Evolutionary conservation across 2,329 filamentous ascomycete species (phyloP).

Genomic region (Diaporthe ilicicola): DNA sequence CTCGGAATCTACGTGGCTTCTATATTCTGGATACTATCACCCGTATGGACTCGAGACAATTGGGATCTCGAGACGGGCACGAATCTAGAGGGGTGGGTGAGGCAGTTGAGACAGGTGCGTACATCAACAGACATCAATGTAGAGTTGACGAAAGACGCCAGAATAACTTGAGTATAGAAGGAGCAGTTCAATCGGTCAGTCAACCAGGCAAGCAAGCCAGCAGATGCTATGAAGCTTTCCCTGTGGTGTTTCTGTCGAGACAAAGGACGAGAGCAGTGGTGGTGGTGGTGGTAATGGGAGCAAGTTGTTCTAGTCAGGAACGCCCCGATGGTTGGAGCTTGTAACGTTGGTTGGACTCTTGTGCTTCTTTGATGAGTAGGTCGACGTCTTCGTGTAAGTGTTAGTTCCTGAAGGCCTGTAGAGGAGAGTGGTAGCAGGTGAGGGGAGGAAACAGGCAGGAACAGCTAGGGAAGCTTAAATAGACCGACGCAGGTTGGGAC

Average conservation of each 20-base stretch:
- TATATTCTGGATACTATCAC: slow-evolving; percentile 65
- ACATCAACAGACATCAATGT: slow-evolving; percentile 69
- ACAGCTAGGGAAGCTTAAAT: slow-evolving; percentile 30
- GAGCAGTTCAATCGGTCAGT: slow-evolving; percentile 29
- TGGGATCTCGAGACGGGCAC: slow-evolving; percentile 66
- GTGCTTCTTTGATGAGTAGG: background rate
- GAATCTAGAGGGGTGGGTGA: slow-evolving; percentile 64
- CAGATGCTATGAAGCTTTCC: background rate
- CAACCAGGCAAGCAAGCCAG: background rate
- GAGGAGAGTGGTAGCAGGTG: background rate
- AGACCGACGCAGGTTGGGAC: background rate
- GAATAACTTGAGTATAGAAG: slow-evolving; percentile 31
- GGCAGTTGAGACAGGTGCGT: slow-evolving; percentile 63
- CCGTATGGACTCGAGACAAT: slow-evolving; percentile 62
- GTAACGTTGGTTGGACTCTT: background rate
- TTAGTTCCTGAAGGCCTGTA: background rate
- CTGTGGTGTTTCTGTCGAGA: background rate
- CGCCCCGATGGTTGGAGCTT: background rate
- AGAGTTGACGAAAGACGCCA: slow-evolving; percentile 40
- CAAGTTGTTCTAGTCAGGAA: background rate
- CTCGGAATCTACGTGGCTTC: slow-evolving; percentile 46
- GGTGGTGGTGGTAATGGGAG: background rate
- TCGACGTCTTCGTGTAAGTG: background rate
- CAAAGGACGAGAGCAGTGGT: background rate
- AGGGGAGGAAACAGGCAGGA: background rate